Conservation (phyloP, 306 rosid species). For the Castanea sativa region DNA sequence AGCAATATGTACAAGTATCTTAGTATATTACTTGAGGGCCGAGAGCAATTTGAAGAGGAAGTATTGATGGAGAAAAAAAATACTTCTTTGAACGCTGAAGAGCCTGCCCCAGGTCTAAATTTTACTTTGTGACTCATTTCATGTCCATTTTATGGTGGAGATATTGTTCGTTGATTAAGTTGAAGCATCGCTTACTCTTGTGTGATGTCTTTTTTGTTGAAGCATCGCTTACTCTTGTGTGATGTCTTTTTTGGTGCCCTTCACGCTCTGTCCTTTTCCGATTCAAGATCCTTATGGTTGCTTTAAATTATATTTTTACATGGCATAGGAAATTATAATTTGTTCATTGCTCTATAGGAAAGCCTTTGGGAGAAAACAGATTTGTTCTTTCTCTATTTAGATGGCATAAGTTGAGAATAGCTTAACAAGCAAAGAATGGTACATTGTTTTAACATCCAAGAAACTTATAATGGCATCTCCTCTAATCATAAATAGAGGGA, state of each 20-base stretch:
- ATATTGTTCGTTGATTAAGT: slow-evolving; percentile 22
- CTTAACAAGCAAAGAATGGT: neutral
- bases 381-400: neutral
- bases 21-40: slow-evolving; percentile 81
- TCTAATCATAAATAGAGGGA: neutral
- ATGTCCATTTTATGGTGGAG: slow-evolving; percentile 18
- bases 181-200: slow-evolving; percentile 5
- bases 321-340: neutral
- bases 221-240: slow-evolving; percentile 7
- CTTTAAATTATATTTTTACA: neutral
- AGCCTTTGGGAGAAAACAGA: neutral
- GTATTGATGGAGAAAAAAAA: slow-evolving; percentile 40
- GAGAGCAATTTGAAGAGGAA: slow-evolving; percentile 92
- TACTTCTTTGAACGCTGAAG: slow-evolving; percentile 32
- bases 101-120: slow-evolving; percentile 40
- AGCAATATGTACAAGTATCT: slow-evolving; percentile 91
- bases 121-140: slow-evolving; percentile 7
- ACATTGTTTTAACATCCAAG: neutral
- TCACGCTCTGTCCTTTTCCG: neutral
- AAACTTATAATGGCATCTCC: neutral
- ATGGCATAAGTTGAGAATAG: neutral
- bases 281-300: neutral
- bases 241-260: slow-evolving; percentile 12
- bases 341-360: neutral
- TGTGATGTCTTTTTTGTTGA: slow-evolving; percentile 13